Base-by-base conservation (phyloP, 352 stramenopile species). In the Phytophthora multivora region DNA sequence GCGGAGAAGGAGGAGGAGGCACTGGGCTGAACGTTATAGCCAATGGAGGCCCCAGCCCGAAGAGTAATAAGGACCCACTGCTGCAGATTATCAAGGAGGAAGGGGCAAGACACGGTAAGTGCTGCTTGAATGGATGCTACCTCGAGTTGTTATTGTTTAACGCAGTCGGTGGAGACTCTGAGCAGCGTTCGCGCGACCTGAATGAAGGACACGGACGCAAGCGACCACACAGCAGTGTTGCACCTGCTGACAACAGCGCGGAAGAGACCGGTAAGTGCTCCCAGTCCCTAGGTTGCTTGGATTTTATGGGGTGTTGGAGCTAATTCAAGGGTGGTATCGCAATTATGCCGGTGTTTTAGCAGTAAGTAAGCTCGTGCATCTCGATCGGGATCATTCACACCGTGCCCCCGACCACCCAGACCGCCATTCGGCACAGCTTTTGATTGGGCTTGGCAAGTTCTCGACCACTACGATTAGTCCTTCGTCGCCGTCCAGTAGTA, bases 361-460 rank as follows among this genome's bases (percentile, higher is more conserved):
- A 13, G 61, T 62, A 51, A 72, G 54, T 19, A 76, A 80, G 43
- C 55, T 83, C 31, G 33, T 71, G 21, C 60, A 69, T 23, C 48
- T 79, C 0, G 49, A 68, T 46, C 38, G 47, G n/a, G 23, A 63
- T 46, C 36, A 33, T 35, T 40, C 51, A 2, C 38, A 12, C 26
- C 53, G 69, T 16, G 12, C 31, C 2, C 52, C 70, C 23, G 65
- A 69, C 5, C 56, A 73, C 2, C 31, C 50, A 6, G 76, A 88
- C 40, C 67, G 78, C 25, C 76, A 87, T 15, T 90, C 80, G 4
- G 80, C 78, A 2, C 56, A 83, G 42, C 62, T 90, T 19, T 41
- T 90, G 26, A 87, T 90, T 35, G 78, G 72, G 3, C 66, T 90
- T 10, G 78, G 76, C 39, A 78, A 75, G 19, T 61, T 25, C 25